Percentiles rank a stretch among this genome's conserved stretches.
Evolutionary conservation across 805 yeast genomes (phyloP).

Genomic region (Ascoidea tarda): DNA sequence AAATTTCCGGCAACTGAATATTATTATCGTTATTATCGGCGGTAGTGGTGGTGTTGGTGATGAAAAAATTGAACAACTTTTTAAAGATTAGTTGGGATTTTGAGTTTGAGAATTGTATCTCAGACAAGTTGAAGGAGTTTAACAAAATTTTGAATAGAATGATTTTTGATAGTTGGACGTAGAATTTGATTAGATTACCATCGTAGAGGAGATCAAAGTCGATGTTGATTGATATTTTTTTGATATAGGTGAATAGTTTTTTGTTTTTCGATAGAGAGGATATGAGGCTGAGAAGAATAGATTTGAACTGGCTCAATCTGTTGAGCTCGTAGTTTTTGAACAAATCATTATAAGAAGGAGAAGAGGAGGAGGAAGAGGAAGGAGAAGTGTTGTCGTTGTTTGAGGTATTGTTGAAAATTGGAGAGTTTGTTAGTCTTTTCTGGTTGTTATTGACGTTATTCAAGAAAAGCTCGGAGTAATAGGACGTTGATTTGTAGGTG

Average conservation of each 20-base stretch:
- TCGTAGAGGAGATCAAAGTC: background rate
- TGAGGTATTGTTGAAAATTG: too few species aligned
- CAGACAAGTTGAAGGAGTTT: background rate
- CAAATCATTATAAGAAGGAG: too few species aligned
- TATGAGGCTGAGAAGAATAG: background rate
- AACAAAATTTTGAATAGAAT: background rate
- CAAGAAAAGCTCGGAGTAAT: background rate
- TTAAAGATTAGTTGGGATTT: background rate
- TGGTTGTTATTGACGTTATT: background rate
- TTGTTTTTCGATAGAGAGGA: background rate
- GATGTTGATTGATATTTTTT: background rate
- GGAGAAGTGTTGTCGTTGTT: too few species aligned
- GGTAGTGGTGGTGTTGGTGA: too few species aligned
- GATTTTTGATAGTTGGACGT: background rate
- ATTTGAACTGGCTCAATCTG: background rate
- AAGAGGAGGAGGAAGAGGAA: too few species aligned
- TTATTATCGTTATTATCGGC: too few species aligned
- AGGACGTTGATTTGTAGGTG: background rate
- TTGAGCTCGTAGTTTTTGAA: background rate
- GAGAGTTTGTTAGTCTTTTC: background rate
- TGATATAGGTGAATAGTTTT: too few species aligned
- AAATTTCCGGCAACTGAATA: background rate
- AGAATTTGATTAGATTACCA: too few species aligned
- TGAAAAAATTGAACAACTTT: too few species aligned
- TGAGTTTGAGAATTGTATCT: background rate